Base-by-base conservation (phyloP, 495 filamentous ascomycete genomes). In the Xylaria sp. region DNA sequence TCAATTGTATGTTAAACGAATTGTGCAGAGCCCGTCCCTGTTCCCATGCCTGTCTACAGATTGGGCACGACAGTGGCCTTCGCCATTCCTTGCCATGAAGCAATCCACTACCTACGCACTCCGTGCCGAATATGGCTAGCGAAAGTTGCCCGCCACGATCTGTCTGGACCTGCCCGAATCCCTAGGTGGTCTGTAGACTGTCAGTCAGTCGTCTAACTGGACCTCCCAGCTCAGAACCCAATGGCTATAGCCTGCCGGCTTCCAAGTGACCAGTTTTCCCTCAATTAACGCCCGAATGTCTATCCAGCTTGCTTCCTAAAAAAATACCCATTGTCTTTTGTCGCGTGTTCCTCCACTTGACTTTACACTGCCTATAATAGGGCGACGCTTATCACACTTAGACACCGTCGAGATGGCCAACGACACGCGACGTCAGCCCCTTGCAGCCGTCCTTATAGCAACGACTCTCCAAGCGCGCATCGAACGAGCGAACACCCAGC, bases 401-500 rank as follows among this genome's bases (percentile, higher is more conserved):
- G 19, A 29, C 35, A 24, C 40, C 9, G 4, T 41, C 33, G 21
- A 44, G 52, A 46, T 11, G 7, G 24, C 24, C 35, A 68, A 33
- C n/a, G 11, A 41, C 4, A 24, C 17, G 40, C 33, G 66, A 33
- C 66, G 24, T 57, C 19, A 21, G 24, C 15, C 37, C 52, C 24
- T 17, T 41, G 55, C 15, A 15, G 19, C 12, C 53, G 26, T 43
- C 40, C 53, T 83, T 78, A 98, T 70, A 98, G 81, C 69, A 98
- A 81, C 62, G 92, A 96, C 83, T 99, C 96, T 14, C 96, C 96
- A 67, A 98, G 78, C 11, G 93, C 95, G 81, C 95, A 98, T 62
- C 96, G 86, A 14, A 99, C 93, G 72, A 99, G 83, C 53, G 92
- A 95, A 80, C 94, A 96, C 2, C 96, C 96, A 9, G 94, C 92